phyloP scores from a whole-genome alignment of 441 rosid genomes.

The Adansonia rubrostipa region DNA sequence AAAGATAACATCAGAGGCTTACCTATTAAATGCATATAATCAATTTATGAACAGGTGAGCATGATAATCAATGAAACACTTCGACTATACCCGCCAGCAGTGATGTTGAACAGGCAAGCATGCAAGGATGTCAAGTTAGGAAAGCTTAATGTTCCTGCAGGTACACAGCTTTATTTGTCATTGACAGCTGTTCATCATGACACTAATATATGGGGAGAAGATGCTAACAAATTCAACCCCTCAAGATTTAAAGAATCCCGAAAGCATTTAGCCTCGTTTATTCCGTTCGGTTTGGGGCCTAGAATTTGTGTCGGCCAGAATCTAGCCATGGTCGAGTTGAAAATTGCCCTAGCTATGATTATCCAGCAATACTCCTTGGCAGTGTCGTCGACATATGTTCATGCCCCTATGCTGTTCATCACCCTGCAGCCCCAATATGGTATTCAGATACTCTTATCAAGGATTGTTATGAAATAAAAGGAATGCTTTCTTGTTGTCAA shows the following conservation, averaged over 20 bases:
- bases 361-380: conserved; percentile 41
- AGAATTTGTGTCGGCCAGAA: conserved; percentile 70
- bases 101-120: conserved; percentile 53
- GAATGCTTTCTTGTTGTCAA: neutral
- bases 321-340: conserved; percentile 63
- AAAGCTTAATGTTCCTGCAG: conserved; percentile 58
- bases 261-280: conserved; percentile 54
- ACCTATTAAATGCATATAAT: neutral
- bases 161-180: conserved; percentile 58
- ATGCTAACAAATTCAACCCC: conserved; percentile 74
- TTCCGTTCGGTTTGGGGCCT: conserved; percentile 80
- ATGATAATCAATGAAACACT: conserved; percentile 74
- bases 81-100: conserved; percentile 72
- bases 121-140: conserved; percentile 57
- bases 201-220: conserved; percentile 74
- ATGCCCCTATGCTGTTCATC: conserved; percentile 51
- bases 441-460: conserved; percentile 59
- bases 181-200: conserved; percentile 59
- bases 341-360: conserved; percentile 50
- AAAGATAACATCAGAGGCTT: too few relatives aligned
- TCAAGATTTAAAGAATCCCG: conserved; percentile 60
- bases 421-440: conserved; percentile 58
- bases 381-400: conserved; percentile 58
- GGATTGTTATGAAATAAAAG: conserved; percentile 23
- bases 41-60: conserved; percentile 45